Percentiles rank a stretch among this genome's conserved stretches.
These are phyloP conservation scores for Hypoxylon sp. DNA, from an alignment of 2,329 filamentous ascomycete genomes.

Conservation along the genomic window DNA sequence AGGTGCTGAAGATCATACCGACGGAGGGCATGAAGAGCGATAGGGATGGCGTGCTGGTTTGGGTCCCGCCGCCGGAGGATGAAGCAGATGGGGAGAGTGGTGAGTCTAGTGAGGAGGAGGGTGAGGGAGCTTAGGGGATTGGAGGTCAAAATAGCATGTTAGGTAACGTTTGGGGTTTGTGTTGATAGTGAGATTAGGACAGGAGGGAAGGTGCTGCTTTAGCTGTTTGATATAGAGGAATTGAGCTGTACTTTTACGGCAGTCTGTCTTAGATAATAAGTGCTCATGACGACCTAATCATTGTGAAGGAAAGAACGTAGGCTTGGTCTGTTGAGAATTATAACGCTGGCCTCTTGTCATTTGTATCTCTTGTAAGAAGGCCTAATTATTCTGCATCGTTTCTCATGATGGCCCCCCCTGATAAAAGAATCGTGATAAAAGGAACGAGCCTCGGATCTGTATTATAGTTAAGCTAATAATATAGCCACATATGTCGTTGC, in stretches of 20 bases:
- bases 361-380: not conserved
- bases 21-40: constrained; percentile 78
- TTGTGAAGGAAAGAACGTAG: not conserved
- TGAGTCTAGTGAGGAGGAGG: constrained; percentile 18
- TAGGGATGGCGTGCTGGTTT: constrained; percentile 74
- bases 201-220: constrained; percentile 8
- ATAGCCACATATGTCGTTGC: too few relatives aligned
- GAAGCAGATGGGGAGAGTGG: constrained; percentile 47
- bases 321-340: not conserved
- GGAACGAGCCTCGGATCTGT: too few relatives aligned
- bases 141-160: constrained; percentile 5
- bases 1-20: constrained; percentile 83
- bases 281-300: not conserved
- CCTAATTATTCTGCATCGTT: not conserved
- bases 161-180: constrained; percentile 7
- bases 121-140: not conserved
- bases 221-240: constrained; percentile 24
- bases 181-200: not conserved
- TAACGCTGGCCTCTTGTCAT: not conserved
- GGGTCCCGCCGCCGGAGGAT: constrained; percentile 65
- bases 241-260: constrained; percentile 11
- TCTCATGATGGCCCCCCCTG: not conserved
- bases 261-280: constrained; percentile 1
- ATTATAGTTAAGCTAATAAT: too few relatives aligned
- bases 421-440: too few relatives aligned